Percentiles rank a stretch among this genome's conserved stretches.
Evolutionary conservation across 805 yeast genomes (phyloP).

Genomic region (Ogataea ramenticola): DNA sequence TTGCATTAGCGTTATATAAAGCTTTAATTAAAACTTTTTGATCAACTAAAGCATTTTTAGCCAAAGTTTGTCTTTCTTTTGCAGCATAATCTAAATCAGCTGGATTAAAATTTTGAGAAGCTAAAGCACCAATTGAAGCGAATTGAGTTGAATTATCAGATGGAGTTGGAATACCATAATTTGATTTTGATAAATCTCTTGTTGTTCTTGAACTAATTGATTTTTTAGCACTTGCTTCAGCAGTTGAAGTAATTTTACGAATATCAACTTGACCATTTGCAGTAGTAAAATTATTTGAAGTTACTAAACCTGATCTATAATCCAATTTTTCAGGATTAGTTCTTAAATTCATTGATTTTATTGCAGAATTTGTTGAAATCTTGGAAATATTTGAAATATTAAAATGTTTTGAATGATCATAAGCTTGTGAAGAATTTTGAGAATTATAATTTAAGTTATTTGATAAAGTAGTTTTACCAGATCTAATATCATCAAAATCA

Average conservation of each 20-base stretch:
- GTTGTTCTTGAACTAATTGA: constrained; percentile 22
- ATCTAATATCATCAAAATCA: constrained; percentile 36
- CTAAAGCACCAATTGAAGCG: constrained; percentile 54
- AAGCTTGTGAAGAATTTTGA: constrained; percentile 19
- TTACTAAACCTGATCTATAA: constrained; percentile 24
- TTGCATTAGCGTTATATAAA: constrained; percentile 37
- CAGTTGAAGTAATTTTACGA: constrained; percentile 43
- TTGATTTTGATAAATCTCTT: constrained; percentile 2
- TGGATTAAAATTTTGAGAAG: constrained; percentile 37
- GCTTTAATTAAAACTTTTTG: constrained; percentile 44
- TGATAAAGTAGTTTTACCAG: constrained; percentile 29
- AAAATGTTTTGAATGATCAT: constrained; percentile 22
- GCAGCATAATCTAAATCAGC: constrained; percentile 39
- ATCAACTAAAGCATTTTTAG: constrained; percentile 31
- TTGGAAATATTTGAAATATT: constrained; percentile 22
- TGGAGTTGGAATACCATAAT: constrained; percentile 33
- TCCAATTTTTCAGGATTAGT: constrained; percentile 32
- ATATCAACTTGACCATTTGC: constrained; percentile 42
- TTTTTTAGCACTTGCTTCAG: constrained; percentile 32
- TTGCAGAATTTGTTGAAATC: constrained; percentile 31
- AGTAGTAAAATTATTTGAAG: constrained; percentile 21
- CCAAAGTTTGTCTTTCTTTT: constrained; percentile 30
- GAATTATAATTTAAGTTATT: constrained; percentile 10
- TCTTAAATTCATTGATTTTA: constrained; percentile 38
- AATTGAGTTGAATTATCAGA: constrained; percentile 31